phyloP scores from a whole-genome alignment of 768 basidiomycete species.

The Mycena vitilis region DNA sequence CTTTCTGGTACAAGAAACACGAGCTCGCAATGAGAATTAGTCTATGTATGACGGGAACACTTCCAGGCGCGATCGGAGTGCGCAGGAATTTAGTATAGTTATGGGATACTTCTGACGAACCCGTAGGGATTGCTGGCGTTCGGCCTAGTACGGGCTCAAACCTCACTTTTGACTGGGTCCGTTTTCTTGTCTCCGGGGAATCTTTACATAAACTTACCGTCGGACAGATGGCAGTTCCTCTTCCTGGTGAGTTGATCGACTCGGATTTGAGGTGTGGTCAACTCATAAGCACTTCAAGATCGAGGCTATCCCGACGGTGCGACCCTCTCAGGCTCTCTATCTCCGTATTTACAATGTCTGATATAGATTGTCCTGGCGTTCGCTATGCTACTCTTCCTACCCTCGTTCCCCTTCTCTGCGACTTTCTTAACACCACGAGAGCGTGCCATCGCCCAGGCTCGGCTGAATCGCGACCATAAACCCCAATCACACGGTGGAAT shows the following conservation, averaged over 20 bases:
- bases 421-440: conserved; percentile 64
- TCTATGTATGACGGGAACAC: conserved; percentile 68
- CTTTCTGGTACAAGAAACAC: conserved; percentile 64
- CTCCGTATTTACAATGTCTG: background rate
- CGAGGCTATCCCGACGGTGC: conserved; percentile 63
- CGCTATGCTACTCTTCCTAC: conserved; percentile 61
- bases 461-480: conserved; percentile 66
- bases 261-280: background rate
- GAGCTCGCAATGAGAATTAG: conserved; percentile 59
- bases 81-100: conserved; percentile 3
- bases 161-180: conserved; percentile 55
- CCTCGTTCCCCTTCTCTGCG: conserved; percentile 67
- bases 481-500: conserved; percentile 72
- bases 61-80: conserved; percentile 67
- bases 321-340: background rate
- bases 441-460: conserved; percentile 67
- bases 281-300: conserved; percentile 47
- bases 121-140: conserved; percentile 66
- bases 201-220: background rate
- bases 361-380: conserved; percentile 57
- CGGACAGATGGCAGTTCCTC: conserved; percentile 66
- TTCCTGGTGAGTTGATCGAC: conserved; percentile 54
- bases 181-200: conserved; percentile 16
- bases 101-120: conserved; percentile 2
- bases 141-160: conserved; percentile 64